These are phyloP conservation scores for Leccinum broughii DNA, from an alignment of 768 basidiomycete genomes.

Conservation along the genomic window DNA sequence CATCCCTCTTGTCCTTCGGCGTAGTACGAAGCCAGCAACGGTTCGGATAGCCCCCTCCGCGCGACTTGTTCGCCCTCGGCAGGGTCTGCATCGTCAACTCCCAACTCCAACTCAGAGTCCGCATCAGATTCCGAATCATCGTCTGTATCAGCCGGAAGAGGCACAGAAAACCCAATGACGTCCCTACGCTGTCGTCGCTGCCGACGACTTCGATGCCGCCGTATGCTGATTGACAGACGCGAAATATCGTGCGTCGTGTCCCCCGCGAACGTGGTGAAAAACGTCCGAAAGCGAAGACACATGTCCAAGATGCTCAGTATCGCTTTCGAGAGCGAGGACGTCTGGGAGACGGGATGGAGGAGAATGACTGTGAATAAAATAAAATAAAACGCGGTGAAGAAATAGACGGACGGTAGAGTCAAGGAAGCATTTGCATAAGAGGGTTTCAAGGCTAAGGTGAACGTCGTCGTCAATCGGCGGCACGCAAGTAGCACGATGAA, in stretches of 20 bases:
- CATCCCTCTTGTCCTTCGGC: slow-evolving; percentile 19
- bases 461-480: not conserved
- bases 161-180: slow-evolving; percentile 60
- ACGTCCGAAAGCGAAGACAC: slow-evolving; percentile 65
- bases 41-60: slow-evolving; percentile 16
- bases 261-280: slow-evolving; percentile 60
- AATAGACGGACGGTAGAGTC: slow-evolving; percentile 50
- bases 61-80: slow-evolving; percentile 19
- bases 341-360: slow-evolving; percentile 39
- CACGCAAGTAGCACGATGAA: not conserved
- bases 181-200: slow-evolving; percentile 55
- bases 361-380: not conserved
- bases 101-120: slow-evolving; percentile 14
- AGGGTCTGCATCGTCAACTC: too few species aligned
- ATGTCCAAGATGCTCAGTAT: slow-evolving; percentile 74
- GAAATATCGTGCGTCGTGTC: slow-evolving; percentile 59
- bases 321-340: slow-evolving; percentile 60
- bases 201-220: slow-evolving; percentile 63
- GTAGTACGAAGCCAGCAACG: slow-evolving; percentile 30
- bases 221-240: slow-evolving; percentile 50
- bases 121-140: slow-evolving; percentile 41
- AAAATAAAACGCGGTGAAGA: too few species aligned
- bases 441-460: slow-evolving; percentile 52
- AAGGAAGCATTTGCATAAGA: slow-evolving; percentile 64
- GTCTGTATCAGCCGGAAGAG: slow-evolving; percentile 28